phyloP scores from a whole-genome alignment of 2,329 filamentous ascomycete genomes.

The Sclerotinia trifoliorum region DNA sequence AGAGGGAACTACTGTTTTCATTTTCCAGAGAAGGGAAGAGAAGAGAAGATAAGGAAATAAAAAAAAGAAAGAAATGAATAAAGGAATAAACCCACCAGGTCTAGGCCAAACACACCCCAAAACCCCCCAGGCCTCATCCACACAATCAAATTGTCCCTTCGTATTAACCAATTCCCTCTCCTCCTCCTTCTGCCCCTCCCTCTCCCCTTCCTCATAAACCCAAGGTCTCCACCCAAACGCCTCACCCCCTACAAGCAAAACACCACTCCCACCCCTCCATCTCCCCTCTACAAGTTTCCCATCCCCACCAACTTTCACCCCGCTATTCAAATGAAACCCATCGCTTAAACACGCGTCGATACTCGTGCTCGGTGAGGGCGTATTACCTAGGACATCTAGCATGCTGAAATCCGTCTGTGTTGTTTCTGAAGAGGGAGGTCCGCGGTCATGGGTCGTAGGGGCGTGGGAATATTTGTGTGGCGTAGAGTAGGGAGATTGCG shows the following conservation, averaged over 20 bases:
- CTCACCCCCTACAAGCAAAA: slow-evolving; percentile 80
- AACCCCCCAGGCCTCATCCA: slow-evolving; percentile 68
- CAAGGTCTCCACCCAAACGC: slow-evolving; percentile 89
- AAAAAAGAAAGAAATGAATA: background rate
- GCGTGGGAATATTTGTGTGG: background rate
- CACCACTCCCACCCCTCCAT: slow-evolving; percentile 60
- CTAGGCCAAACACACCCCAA: slow-evolving; percentile 81
- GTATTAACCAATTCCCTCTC: slow-evolving; percentile 57
- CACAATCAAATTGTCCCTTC: slow-evolving; percentile 80
- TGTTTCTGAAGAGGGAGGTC: slow-evolving; percentile 58
- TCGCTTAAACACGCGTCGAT: slow-evolving; percentile 79
- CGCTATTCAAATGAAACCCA: slow-evolving; percentile 85
- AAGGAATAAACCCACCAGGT: slow-evolving; percentile 61
- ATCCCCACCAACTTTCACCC: slow-evolving; percentile 45
- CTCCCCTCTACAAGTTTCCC: slow-evolving; percentile 48
- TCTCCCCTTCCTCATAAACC: slow-evolving; percentile 45
- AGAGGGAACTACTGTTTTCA: too few relatives aligned
- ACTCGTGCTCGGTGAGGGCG: slow-evolving; percentile 73
- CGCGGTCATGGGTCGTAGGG: slow-evolving; percentile 48
- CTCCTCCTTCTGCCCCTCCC: slow-evolving; percentile 42
- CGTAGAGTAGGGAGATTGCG: background rate
- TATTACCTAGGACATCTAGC: slow-evolving; percentile 75
- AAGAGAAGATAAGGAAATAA: background rate
- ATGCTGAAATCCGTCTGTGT: slow-evolving; percentile 69
- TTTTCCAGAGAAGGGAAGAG: background rate